Evolutionary conservation across 129 eudicot genomes (phyloP).

Genomic region (Chrysanthemum makinoi): DNA sequence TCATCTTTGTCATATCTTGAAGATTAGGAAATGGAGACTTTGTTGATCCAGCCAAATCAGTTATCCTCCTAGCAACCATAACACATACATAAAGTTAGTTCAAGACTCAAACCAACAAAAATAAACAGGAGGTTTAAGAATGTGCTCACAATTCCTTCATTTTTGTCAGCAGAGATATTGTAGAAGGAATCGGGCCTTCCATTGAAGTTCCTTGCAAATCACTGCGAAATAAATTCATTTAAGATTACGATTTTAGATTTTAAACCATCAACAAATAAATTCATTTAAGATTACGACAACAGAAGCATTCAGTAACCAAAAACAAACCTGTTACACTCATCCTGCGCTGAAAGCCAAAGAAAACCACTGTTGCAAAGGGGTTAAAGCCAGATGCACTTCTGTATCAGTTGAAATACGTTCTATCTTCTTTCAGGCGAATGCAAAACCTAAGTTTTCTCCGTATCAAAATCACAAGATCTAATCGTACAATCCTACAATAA

Average conservation of each 20-base stretch:
- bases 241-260: background rate
- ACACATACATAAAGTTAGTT: conserved; percentile 20
- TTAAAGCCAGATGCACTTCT: too few relatives aligned
- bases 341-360: too few relatives aligned
- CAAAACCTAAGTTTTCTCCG: too few relatives aligned
- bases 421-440: too few relatives aligned
- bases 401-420: too few relatives aligned
- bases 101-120: conserved; percentile 4
- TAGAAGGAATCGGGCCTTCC: conserved; percentile 78
- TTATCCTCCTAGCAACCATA: conserved; percentile 53
- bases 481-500: too few relatives aligned
- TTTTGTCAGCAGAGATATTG: conserved; percentile 50
- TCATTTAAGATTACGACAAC: too few relatives aligned
- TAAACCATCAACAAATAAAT: conserved; percentile 3
- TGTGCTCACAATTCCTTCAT: conserved; percentile 50
- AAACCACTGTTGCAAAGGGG: too few relatives aligned
- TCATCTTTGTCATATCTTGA: conserved; percentile 29
- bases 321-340: too few relatives aligned
- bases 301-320: too few relatives aligned
- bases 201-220: conserved; percentile 79
- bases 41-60: conserved; percentile 58
- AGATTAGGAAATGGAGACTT: conserved; percentile 49
- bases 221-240: conserved; percentile 34
- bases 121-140: background rate
- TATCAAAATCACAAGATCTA: too few relatives aligned